Conservation (phyloP, 495 filamentous ascomycete species). For the Podospora pseudoanserina region DNA sequence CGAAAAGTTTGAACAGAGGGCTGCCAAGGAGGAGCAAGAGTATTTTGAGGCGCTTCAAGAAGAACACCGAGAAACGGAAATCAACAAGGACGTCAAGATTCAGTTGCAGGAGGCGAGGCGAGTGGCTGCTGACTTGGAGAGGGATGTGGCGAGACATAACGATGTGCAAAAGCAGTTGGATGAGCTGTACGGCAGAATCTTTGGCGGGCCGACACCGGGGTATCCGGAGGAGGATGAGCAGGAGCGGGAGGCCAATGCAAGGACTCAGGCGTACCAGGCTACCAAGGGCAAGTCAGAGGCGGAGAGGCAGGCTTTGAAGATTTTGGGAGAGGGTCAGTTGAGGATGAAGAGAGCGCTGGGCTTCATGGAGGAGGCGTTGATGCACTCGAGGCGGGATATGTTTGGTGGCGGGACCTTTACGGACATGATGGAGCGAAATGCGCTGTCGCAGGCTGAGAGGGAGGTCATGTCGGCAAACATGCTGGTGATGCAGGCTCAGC, state of each 20-base stretch:
- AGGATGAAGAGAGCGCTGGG: conserved; percentile 27
- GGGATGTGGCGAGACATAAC: conserved; percentile 27
- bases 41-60: conserved; percentile 45
- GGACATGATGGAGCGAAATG: conserved; percentile 42
- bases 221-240: conserved; percentile 47
- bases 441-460: conserved; percentile 36
- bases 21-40: conserved; percentile 48
- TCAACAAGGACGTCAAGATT: conserved; percentile 28
- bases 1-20: conserved; percentile 39
- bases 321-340: conserved; percentile 29
- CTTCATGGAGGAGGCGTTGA: conserved; percentile 32
- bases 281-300: conserved; percentile 25
- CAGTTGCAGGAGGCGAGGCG: conserved; percentile 29
- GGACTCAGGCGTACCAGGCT: conserved; percentile 25
- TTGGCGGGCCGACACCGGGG: conserved; percentile 43
- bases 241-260: conserved; percentile 25
- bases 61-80: conserved; percentile 37
- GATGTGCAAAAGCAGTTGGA: conserved; percentile 39
- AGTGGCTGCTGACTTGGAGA: conserved; percentile 27
- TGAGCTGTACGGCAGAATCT: conserved; percentile 40
- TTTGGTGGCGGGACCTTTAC: conserved; percentile 30
- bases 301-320: conserved; percentile 24
- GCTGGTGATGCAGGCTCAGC: conserved; percentile 34
- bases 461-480: conserved; percentile 22
- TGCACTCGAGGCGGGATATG: conserved; percentile 29